Conservation (phyloP, 2,329 filamentous ascomycete species). For the Hymenoscyphus repandus region DNA sequence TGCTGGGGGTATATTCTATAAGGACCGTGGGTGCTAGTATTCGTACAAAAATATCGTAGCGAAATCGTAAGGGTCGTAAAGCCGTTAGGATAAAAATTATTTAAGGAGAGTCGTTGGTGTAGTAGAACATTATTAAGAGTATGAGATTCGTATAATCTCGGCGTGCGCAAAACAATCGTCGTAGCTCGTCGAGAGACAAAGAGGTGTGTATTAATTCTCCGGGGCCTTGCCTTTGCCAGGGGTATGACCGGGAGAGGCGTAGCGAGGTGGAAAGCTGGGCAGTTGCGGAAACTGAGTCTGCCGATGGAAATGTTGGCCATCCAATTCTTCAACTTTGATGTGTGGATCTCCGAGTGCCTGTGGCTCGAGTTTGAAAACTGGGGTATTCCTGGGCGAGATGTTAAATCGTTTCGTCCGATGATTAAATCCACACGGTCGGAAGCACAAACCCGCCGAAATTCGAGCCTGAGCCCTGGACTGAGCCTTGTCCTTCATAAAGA, state of each 20-base stretch:
- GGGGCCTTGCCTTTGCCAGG: slow-evolving; percentile 30
- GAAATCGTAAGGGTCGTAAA: slow-evolving; percentile 26
- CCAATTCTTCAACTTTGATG: slow-evolving; percentile 19
- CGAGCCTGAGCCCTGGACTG: slow-evolving; percentile 27
- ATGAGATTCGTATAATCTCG: slow-evolving; percentile 19
- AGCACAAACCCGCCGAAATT: slow-evolving; percentile 34
- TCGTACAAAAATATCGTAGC: slow-evolving; percentile 31
- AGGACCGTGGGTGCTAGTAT: slow-evolving; percentile 29
- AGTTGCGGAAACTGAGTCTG: slow-evolving; percentile 18
- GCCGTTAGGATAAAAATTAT: slow-evolving; percentile 13
- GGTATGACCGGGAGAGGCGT: slow-evolving; percentile 21
- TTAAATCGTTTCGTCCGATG: slow-evolving; percentile 30
- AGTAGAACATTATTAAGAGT: slow-evolving; percentile 18
- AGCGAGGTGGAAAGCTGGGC: slow-evolving; percentile 24
- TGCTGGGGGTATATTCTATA: slow-evolving; percentile 20
- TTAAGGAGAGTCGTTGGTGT: slow-evolving; percentile 20
- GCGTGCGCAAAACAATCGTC: slow-evolving; percentile 8
- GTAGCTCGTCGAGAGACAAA: slow-evolving; percentile 8
- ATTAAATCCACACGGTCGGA: slow-evolving; percentile 33
- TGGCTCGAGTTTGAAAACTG: slow-evolving; percentile 25
- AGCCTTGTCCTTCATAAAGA: slow-evolving; percentile 31
- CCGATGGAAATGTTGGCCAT: background rate
- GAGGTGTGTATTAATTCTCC: slow-evolving; percentile 23
- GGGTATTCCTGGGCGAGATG: slow-evolving; percentile 30
- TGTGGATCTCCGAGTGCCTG: slow-evolving; percentile 14